These are phyloP conservation scores for Scolecobasidium constrictum DNA, from an alignment of 2,329 filamentous ascomycete species.

Conservation along the genomic window DNA sequence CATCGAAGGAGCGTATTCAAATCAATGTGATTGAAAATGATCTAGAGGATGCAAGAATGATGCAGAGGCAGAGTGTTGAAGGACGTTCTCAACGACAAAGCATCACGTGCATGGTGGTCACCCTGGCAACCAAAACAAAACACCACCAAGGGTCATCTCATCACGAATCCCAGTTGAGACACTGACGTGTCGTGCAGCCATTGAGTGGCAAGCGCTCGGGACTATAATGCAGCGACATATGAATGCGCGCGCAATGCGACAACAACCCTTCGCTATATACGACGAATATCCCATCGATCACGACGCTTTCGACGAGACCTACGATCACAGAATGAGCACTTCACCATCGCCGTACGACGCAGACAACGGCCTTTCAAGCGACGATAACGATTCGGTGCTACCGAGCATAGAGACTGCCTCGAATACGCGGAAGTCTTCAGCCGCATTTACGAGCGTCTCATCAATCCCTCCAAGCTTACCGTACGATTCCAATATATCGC, in stretches of 20 bases:
- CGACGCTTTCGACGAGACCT: background rate
- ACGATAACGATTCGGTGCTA: background rate
- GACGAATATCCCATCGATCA: background rate
- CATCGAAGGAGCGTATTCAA: no score
- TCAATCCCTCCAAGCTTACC: conserved; percentile 21
- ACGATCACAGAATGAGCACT: conserved; percentile 1
- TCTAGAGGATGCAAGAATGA: no score
- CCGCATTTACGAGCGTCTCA: conserved; percentile 18
- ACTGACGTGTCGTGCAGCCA: background rate
- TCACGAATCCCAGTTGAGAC: no score
- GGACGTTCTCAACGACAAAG: no score
- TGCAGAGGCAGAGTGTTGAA: no score
- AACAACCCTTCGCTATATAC: background rate
- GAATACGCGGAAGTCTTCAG: conserved; percentile 4
- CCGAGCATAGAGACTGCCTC: background rate
- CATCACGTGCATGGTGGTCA: no score
- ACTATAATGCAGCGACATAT: background rate
- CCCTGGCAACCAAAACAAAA: no score
- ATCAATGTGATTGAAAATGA: no score
- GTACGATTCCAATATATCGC: conserved; percentile 20
- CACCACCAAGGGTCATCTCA: no score
- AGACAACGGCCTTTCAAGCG: background rate
- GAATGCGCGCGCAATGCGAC: background rate
- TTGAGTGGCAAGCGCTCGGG: background rate
- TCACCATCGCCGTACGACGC: conserved; percentile 5